These are phyloP conservation scores for Suillus clintonianus DNA, from an alignment of 768 basidiomycete species.

Conservation along the genomic window DNA sequence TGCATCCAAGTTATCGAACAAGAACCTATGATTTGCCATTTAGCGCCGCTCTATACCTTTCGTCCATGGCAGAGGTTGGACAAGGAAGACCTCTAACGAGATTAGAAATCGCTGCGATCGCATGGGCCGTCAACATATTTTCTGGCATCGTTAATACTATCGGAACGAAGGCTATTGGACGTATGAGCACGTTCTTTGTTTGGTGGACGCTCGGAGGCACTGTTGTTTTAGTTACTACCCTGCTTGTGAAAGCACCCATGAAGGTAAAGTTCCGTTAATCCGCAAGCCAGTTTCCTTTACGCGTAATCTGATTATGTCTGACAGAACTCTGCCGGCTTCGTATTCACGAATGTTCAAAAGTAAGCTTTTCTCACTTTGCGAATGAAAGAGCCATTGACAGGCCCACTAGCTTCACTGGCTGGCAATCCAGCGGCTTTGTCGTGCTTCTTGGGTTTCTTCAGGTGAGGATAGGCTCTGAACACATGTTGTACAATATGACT, in stretches of 20 bases:
- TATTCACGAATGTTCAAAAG: conserved; percentile 61
- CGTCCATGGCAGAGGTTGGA: conserved; percentile 53
- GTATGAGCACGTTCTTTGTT: conserved; percentile 55
- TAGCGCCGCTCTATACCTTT: conserved; percentile 56
- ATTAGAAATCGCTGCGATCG: conserved; percentile 52
- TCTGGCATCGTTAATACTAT: conserved; percentile 57
- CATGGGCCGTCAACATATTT: conserved; percentile 57
- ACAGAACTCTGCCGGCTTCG: conserved; percentile 53
- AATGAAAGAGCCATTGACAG: background rate
- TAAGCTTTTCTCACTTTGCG: conserved; percentile 17
- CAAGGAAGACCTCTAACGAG: conserved; percentile 44
- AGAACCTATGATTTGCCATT: background rate
- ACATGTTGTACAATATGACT: background rate
- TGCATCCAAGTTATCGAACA: background rate
- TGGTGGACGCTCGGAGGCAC: conserved; percentile 68
- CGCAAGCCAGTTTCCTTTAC: background rate
- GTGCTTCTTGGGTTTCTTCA: conserved; percentile 59
- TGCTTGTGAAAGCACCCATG: conserved; percentile 56
- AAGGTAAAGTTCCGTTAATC: conserved; percentile 37
- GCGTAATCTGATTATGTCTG: background rate
- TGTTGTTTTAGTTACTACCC: conserved; percentile 53
- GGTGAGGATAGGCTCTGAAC: conserved; percentile 14
- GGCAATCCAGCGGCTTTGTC: conserved; percentile 54
- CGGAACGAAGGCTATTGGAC: conserved; percentile 57
- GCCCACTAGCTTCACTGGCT: conserved; percentile 52